Evolutionary conservation across 805 yeast genomes (phyloP), one percentile per base, ranked within the genome.

Genomic region (Nakazawaea laoshanensis): DNA sequence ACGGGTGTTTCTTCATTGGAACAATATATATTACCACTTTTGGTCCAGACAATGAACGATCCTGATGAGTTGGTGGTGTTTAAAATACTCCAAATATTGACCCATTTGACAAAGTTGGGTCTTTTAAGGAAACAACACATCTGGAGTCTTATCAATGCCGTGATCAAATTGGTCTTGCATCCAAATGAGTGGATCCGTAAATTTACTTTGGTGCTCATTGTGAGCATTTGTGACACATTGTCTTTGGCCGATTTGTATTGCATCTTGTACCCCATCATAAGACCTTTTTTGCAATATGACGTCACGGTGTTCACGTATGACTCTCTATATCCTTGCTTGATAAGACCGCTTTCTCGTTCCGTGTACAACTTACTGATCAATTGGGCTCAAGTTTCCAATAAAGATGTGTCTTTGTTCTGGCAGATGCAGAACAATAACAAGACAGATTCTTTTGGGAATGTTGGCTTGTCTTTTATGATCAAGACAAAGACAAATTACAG

Each of bases 111-210:
- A 15, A 68, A 63, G 24, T 52, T 78, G 15, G 85, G 84, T 0
- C 47, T 82, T 20, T 57, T 82, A 5, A 55, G 69, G 18, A 61
- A 64, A 32, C 59, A 60, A 4, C 63, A 63, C 31, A 52, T 70
- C 21, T 74, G 79, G 70, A 82, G 75, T 39, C 52, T 79, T 3
- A 55, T 76, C 12, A 55, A 57, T 3, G 56, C 63, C 3, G 59
- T 73, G 0, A 57, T 77, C 3, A 72, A 75, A 35, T 64, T 89
- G 18, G 48, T 82, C 0, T 53, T 88, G 7, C 96, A 88, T 49
- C 97, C 97, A 0, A 88, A 86, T 52, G 80, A 74, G 33, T 78
- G 94, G 77, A 78, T 89, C 8, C 57, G 95, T 24, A 85, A 83
- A 42, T 68, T 80, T 2, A 71, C 81, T 0, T 46, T 86, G 27